Evolutionary conservation across 768 basidiomycete species (phyloP).

Genomic region (Tricholomella constricta): DNA sequence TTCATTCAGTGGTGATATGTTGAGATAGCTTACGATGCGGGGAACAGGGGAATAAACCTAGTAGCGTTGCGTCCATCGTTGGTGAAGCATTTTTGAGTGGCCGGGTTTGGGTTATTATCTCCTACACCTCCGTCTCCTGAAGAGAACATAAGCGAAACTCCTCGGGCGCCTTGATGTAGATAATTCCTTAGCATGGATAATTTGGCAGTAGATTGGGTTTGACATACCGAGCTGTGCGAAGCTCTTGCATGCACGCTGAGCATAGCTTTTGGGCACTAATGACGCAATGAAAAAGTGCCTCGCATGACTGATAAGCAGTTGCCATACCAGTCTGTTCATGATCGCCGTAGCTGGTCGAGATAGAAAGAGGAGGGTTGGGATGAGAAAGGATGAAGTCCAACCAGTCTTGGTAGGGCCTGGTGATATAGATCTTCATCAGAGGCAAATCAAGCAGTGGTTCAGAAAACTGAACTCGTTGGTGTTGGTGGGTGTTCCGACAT

Average conservation of each 20-base stretch:
- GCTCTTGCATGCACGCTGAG: slow-evolving; percentile 50
- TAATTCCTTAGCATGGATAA: not conserved
- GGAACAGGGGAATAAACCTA: slow-evolving; percentile 59
- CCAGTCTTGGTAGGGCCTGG: slow-evolving; percentile 50
- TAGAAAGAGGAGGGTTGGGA: slow-evolving; percentile 49
- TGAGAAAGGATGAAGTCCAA: slow-evolving; percentile 53
- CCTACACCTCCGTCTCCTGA: slow-evolving; percentile 72
- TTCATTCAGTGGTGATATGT: slow-evolving; percentile 25
- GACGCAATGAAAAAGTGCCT: slow-evolving; percentile 1
- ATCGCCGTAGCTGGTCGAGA: slow-evolving; percentile 71
- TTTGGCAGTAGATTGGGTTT: not conserved
- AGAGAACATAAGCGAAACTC: slow-evolving; percentile 60
- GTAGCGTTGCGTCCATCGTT: slow-evolving; percentile 59
- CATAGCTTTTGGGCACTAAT: slow-evolving; percentile 56
- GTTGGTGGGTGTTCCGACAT: slow-evolving; percentile 35
- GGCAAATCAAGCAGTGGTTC: not conserved
- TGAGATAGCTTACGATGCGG: slow-evolving; percentile 42
- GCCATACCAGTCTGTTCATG: slow-evolving; percentile 63
- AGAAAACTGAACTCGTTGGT: slow-evolving; percentile 35
- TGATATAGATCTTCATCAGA: not conserved
- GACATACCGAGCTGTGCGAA: slow-evolving; percentile 62
- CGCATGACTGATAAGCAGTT: not conserved
- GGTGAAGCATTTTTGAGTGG: slow-evolving; percentile 52
- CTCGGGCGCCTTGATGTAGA: slow-evolving; percentile 50
- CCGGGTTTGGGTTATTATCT: slow-evolving; percentile 52